Evolutionary conservation across 208 protist genomes (phyloP).

Genomic region (Wallacemonas sp.): DNA sequence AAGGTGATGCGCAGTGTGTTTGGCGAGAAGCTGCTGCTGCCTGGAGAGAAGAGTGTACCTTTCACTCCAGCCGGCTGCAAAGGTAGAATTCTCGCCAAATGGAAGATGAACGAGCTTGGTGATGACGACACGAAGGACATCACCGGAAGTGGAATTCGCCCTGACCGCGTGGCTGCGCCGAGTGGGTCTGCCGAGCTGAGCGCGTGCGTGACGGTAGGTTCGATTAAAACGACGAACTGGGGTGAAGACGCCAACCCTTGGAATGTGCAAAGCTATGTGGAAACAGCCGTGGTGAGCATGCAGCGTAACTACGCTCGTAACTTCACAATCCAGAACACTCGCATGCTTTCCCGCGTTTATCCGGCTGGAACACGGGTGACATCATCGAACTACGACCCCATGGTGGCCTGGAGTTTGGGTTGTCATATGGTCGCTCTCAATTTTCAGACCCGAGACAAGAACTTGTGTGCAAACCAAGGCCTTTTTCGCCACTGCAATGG

Average conservation of each 20-base stretch:
- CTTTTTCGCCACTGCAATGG: slow-evolving; percentile 84
- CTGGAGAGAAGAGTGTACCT: slow-evolving; percentile 13
- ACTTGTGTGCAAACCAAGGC: slow-evolving; percentile 59
- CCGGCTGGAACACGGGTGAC: slow-evolving; percentile 84
- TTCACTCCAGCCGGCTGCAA: slow-evolving; percentile 52
- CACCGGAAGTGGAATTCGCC: slow-evolving; percentile 35
- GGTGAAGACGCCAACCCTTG: slow-evolving; percentile 35
- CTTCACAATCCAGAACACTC: slow-evolving; percentile 57
- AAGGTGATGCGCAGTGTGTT: slow-evolving; percentile 37
- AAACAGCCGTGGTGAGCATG: slow-evolving; percentile 32
- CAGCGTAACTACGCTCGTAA: slow-evolving; percentile 11
- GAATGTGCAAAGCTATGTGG: slow-evolving; percentile 63
- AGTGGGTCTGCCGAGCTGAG: slow-evolving; percentile 27
- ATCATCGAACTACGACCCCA: slow-evolving; percentile 89
- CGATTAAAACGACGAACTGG: slow-evolving; percentile 37
- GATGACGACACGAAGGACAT: slow-evolving; percentile 41
- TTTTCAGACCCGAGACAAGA: slow-evolving; percentile 64
- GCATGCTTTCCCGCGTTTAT: slow-evolving; percentile 87
- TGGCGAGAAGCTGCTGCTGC: slow-evolving; percentile 32
- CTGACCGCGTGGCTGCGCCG: slow-evolving; percentile 13
- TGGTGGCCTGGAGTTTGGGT: slow-evolving; percentile 54
- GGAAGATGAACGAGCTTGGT: slow-evolving; percentile 42
- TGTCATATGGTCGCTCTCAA: slow-evolving; percentile 89
- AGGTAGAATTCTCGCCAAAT: slow-evolving; percentile 48
- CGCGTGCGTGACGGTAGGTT: slow-evolving; percentile 42